Evolutionary conservation across 768 basidiomycete genomes (phyloP).

Genomic region (Boletus pseudopeckii): DNA sequence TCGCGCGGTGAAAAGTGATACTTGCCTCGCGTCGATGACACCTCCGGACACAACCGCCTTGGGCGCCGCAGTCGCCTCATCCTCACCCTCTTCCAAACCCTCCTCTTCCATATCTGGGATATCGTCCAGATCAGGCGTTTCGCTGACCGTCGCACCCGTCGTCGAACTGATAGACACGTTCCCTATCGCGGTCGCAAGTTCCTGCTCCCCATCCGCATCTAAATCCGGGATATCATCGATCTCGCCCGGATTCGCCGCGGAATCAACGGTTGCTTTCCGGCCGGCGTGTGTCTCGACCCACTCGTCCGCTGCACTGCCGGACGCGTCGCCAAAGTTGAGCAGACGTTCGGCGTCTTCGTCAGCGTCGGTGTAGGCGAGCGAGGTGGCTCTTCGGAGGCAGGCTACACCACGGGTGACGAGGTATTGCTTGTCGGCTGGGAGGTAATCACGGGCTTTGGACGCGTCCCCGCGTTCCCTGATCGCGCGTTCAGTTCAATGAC

Average conservation of each 20-base stretch:
- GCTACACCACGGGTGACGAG: slow-evolving; percentile 95
- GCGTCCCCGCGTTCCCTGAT: slow-evolving; percentile 90
- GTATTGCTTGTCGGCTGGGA: slow-evolving; percentile 96
- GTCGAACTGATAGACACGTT: slow-evolving; percentile 42
- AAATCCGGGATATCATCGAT: slow-evolving; percentile 89
- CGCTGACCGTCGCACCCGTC: slow-evolving; percentile 35
- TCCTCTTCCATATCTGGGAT: slow-evolving; percentile 99
- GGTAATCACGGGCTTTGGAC: slow-evolving; percentile 81
- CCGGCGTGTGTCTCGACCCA: slow-evolving; percentile 99
- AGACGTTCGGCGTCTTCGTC: slow-evolving; percentile 96
- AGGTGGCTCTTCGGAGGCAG: slow-evolving; percentile 89
- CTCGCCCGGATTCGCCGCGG: slow-evolving; percentile 53
- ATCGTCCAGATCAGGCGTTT: slow-evolving; percentile 92
- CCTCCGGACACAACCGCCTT: slow-evolving; percentile 35
- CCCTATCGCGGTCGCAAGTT: slow-evolving; percentile 42
- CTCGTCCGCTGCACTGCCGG: slow-evolving; percentile 66
- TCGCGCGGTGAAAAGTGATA: slow-evolving; percentile 1
- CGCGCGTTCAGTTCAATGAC: not conserved
- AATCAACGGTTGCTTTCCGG: slow-evolving; percentile 51
- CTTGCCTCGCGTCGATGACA: slow-evolving; percentile 51
- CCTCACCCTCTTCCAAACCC: slow-evolving; percentile 80
- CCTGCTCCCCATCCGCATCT: slow-evolving; percentile 65
- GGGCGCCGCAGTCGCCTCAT: slow-evolving; percentile 77
- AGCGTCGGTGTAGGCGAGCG: slow-evolving; percentile 89
- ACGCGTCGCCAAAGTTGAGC: slow-evolving; percentile 73